These are phyloP conservation scores for Meripilus lineatus DNA, from an alignment of 1,284 basidiomycete species.

Conservation along the genomic window DNA sequence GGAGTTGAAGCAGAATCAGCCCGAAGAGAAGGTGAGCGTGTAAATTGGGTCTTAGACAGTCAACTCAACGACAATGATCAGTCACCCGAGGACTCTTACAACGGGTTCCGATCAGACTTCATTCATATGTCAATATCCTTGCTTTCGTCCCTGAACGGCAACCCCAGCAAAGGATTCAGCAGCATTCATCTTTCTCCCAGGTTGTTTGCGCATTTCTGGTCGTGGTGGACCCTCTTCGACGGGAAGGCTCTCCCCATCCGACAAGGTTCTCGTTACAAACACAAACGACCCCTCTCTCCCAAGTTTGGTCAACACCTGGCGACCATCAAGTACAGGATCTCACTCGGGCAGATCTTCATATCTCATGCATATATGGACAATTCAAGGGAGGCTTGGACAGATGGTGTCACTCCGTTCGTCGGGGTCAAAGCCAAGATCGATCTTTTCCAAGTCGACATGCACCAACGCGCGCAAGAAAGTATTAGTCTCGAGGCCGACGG, in stretches of 20 bases:
- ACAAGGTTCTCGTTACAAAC: constrained; percentile 79
- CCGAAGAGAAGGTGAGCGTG: constrained; percentile 44
- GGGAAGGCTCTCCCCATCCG: constrained; percentile 84
- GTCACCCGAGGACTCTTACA: constrained; percentile 73
- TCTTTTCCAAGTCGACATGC: constrained; percentile 85
- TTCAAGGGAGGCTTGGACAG: constrained; percentile 68
- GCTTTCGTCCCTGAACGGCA: constrained; percentile 44
- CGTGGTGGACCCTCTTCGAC: constrained; percentile 90
- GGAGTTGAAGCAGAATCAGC: constrained; percentile 45
- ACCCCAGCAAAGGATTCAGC: constrained; percentile 40
- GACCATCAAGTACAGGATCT: constrained; percentile 90
- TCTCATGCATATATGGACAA: constrained; percentile 88
- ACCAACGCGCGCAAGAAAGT: constrained; percentile 86
- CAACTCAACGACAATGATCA: constrained; percentile 19
- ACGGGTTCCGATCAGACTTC: constrained; percentile 90
- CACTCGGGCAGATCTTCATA: constrained; percentile 76
- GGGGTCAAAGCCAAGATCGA: constrained; percentile 83
- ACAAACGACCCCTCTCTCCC: constrained; percentile 68
- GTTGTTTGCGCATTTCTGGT: constrained; percentile 87
- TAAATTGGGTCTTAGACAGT: constrained; percentile 1
- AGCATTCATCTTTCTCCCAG: constrained; percentile 87
- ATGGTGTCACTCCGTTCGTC: constrained; percentile 76
- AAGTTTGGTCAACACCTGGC: constrained; percentile 89
- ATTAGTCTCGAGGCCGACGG: constrained; percentile 45
- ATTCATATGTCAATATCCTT: constrained; percentile 92